Conservation (phyloP, 179 eudicot genomes). For the Vitellaria paradoxa region DNA sequence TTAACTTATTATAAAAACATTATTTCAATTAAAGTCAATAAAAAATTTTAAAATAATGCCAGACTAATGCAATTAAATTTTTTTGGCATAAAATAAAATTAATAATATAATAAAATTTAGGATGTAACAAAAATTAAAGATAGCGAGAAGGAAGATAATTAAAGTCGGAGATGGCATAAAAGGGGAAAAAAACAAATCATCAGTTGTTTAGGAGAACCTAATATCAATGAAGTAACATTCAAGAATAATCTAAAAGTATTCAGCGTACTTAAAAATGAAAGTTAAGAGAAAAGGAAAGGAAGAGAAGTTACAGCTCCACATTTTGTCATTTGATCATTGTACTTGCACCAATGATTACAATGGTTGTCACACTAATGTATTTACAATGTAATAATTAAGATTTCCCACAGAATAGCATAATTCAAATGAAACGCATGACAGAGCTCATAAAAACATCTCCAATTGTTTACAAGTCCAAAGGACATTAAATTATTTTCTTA, state of each 20-base stretch:
- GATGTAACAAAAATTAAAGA: background rate
- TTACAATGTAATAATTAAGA: too few relatives aligned
- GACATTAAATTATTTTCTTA: too few relatives aligned
- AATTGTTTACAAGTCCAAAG: background rate
- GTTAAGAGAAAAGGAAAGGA: background rate
- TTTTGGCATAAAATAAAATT: too few relatives aligned
- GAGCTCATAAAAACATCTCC: background rate
- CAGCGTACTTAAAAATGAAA: background rate
- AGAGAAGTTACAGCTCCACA: background rate
- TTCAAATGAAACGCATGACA: too few relatives aligned
- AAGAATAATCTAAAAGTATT: background rate
- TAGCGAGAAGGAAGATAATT: background rate
- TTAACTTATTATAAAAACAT: too few relatives aligned
- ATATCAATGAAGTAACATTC: conserved; percentile 4
- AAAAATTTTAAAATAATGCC: too few relatives aligned
- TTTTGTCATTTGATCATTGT: background rate
- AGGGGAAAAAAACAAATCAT: background rate
- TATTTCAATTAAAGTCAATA: too few relatives aligned
- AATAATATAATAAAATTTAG: too few relatives aligned
- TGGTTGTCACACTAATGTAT: background rate
- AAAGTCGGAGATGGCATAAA: background rate
- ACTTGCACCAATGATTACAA: background rate
- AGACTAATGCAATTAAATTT: too few relatives aligned
- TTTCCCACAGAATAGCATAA: background rate
- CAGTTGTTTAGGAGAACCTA: background rate